Evolutionary conservation across 352 stramenopile species (phyloP).

Genomic region (Elongisporangium anandrum): DNA sequence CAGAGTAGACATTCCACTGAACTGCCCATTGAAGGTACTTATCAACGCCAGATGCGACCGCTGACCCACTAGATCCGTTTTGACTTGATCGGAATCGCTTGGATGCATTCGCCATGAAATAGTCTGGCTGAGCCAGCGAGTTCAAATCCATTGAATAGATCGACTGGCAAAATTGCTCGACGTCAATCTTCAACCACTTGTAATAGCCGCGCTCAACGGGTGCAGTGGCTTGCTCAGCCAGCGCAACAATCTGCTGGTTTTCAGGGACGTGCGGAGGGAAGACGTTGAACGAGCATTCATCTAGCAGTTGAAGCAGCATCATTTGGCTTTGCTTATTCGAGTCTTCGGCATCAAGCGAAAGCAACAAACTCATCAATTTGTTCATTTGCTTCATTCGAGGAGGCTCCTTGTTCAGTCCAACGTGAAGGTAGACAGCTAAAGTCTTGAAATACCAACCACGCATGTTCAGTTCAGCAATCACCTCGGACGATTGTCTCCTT

Average conservation of each 20-base stretch:
- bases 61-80: conserved; percentile 25
- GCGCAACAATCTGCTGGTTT: conserved; percentile 63
- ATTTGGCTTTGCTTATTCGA: conserved; percentile 49
- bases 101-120: conserved; percentile 26
- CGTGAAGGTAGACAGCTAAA: conserved; percentile 74
- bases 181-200: conserved; percentile 79
- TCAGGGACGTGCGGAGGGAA: conserved; percentile 51
- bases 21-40: conserved; percentile 73
- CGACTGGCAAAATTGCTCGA: conserved; percentile 63
- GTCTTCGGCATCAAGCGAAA: conserved; percentile 30
- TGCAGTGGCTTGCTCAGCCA: conserved; percentile 60
- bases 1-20: conserved; percentile 83
- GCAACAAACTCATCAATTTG: conserved; percentile 46
- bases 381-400: conserved; percentile 71
- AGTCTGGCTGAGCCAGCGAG: conserved; percentile 26
- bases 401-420: conserved; percentile 60
- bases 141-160: conserved; percentile 63
- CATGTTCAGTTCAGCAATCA: conserved; percentile 66
- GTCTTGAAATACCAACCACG: conserved; percentile 83
- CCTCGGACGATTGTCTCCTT: conserved; percentile 27
- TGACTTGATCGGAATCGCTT: conserved; percentile 63
- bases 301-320: conserved; percentile 60
- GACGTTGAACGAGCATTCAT: conserved; percentile 63
- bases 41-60: conserved; percentile 27
- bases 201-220: conserved; percentile 63